Percentiles rank a stretch among this genome's conserved stretches.
Evolutionary conservation across 371 early-diverging fungal genomes (phyloP).

Genomic region (Circinella minor): DNA sequence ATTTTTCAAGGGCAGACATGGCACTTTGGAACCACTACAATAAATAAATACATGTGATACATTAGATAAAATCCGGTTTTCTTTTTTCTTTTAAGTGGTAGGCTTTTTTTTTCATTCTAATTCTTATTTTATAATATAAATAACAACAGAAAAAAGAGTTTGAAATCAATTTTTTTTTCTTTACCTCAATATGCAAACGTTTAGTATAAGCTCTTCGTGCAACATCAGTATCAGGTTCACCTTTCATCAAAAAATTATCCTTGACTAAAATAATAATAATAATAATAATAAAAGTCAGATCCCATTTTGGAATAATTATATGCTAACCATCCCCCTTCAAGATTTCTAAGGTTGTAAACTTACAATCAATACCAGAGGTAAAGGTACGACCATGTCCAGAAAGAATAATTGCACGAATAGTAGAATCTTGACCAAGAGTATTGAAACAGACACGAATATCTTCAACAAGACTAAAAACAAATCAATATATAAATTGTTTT

Average conservation of each 20-base stretch:
- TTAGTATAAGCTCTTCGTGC: slow-evolving; percentile 45
- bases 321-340: no score
- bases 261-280: not conserved
- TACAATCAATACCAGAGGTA: slow-evolving; percentile 90
- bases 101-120: no score
- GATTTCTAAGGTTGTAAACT: no score
- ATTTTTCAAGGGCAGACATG: slow-evolving; percentile 80
- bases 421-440: slow-evolving; percentile 57
- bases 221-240: not conserved
- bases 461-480: slow-evolving; percentile 10
- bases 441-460: slow-evolving; percentile 52
- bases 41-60: not conserved
- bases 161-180: no score
- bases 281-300: not conserved
- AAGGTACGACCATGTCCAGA: slow-evolving; percentile 79
- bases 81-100: no score
- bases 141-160: no score
- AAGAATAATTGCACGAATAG: slow-evolving; percentile 74
- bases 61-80: no score
- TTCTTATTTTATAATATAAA: no score
- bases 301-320: no score
- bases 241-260: slow-evolving; percentile 1
- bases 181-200: slow-evolving; percentile 47
- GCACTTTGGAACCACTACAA: slow-evolving; percentile 61
- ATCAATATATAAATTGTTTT: not conserved